These are phyloP conservation scores for Lentinula edodes DNA, from an alignment of 768 basidiomycete genomes.

Conservation along the genomic window DNA sequence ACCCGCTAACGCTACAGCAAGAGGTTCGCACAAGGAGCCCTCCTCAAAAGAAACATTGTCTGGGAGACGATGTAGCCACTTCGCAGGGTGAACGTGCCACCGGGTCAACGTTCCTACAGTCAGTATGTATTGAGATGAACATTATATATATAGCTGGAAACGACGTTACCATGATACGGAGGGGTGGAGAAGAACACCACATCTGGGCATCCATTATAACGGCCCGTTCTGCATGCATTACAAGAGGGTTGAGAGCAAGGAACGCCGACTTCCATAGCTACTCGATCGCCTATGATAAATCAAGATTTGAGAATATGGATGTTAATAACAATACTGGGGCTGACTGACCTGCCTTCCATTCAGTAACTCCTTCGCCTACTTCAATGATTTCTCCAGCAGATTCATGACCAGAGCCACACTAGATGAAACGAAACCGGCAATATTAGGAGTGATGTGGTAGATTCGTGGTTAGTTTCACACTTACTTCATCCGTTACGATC, in stretches of 20 bases:
- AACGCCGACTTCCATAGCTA: slow-evolving; percentile 66
- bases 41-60: slow-evolving; percentile 60
- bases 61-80: slow-evolving; percentile 64
- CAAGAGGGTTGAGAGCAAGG: slow-evolving; percentile 61
- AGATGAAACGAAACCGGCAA: neutral
- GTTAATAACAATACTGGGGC: neutral
- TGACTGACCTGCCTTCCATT: slow-evolving; percentile 52
- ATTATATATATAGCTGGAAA: slow-evolving; percentile 2
- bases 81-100: slow-evolving; percentile 63
- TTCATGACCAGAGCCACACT: slow-evolving; percentile 70
- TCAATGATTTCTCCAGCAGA: slow-evolving; percentile 64
- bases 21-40: slow-evolving; percentile 61
- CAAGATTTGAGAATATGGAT: neutral
- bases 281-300: slow-evolving; percentile 45
- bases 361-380: slow-evolving; percentile 58
- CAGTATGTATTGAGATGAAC: slow-evolving; percentile 1
- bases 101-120: slow-evolving; percentile 52
- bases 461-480: neutral
- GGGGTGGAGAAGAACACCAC: slow-evolving; percentile 69
- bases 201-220: slow-evolving; percentile 57
- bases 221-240: slow-evolving; percentile 55
- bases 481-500: slow-evolving; percentile 63
- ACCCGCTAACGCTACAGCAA: slow-evolving; percentile 63
- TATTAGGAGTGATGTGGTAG: neutral
- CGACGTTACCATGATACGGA: slow-evolving; percentile 51